These are phyloP conservation scores for Prunella vulgaris DNA, from an alignment of 257 asterid species.

Conservation along the genomic window DNA sequence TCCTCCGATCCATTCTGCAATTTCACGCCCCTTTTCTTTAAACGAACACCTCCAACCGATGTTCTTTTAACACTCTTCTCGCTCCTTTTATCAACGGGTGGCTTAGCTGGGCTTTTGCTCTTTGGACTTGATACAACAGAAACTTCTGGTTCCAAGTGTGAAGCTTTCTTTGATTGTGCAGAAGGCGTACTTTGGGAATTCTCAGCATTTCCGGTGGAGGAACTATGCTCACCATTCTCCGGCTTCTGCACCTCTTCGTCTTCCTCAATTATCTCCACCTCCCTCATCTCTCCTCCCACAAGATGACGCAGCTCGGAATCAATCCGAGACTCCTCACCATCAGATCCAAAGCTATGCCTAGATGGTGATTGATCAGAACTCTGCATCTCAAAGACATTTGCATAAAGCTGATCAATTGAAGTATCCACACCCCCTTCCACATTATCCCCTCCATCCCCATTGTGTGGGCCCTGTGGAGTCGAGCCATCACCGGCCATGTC, in stretches of 20 bases:
- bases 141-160: constrained; percentile 40
- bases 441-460: constrained; percentile 28
- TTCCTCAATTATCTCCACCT: constrained; percentile 76
- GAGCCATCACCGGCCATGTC: constrained; percentile 21
- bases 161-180: constrained; percentile 37
- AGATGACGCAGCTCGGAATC: constrained; percentile 89
- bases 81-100: constrained; percentile 32
- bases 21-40: constrained; percentile 42
- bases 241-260: constrained; percentile 60
- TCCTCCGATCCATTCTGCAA: constrained; percentile 47
- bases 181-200: constrained; percentile 39
- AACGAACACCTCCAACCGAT: constrained; percentile 27
- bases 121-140: constrained; percentile 50
- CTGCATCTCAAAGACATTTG: constrained; percentile 91
- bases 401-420: constrained; percentile 86
- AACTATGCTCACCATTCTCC: constrained; percentile 33
- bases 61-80: constrained; percentile 37
- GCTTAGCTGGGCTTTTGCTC: constrained; percentile 43
- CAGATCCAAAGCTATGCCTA: constrained; percentile 87
- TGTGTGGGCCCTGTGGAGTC: constrained; percentile 35
- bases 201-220: constrained; percentile 29
- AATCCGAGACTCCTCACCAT: constrained; percentile 84
- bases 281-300: constrained; percentile 81
- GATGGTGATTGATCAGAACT: constrained; percentile 95
- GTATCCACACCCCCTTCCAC: constrained; percentile 50